Evolutionary conservation across 2,329 filamentous ascomycete species (phyloP).

Genomic region (Lachnellula cervina): DNA sequence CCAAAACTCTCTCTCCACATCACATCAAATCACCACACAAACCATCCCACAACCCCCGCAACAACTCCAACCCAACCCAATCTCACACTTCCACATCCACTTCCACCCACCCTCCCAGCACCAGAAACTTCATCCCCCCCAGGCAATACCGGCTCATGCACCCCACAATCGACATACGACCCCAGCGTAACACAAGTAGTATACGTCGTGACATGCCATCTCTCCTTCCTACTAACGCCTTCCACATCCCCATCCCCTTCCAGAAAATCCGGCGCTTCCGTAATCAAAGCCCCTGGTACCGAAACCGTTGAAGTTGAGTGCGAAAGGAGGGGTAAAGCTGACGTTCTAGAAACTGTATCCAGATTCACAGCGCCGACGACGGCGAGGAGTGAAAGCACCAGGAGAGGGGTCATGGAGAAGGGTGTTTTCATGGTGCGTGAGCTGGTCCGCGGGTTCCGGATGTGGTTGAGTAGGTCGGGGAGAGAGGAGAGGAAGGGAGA

Average conservation of each 20-base stretch:
- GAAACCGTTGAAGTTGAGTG: neutral
- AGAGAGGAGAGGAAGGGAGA: neutral
- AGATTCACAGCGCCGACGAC: neutral
- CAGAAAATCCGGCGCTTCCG: conserved; percentile 5
- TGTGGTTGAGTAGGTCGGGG: neutral
- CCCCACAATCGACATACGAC: conserved; percentile 23
- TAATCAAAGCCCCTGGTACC: conserved; percentile 6
- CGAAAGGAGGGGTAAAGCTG: neutral
- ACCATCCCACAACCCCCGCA: conserved; percentile 3
- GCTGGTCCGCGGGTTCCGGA: neutral
- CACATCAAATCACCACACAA: neutral
- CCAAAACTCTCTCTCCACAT: neutral
- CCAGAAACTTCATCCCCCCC: conserved; percentile 27
- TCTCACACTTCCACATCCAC: no score
- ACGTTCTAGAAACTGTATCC: neutral
- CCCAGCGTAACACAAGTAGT: conserved; percentile 24
- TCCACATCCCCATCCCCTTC: conserved; percentile 2
- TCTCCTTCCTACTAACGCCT: conserved; percentile 12
- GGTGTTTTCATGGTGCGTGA: neutral
- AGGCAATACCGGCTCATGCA: conserved; percentile 26
- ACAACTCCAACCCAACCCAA: neutral
- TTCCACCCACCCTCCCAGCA: conserved; percentile 4
- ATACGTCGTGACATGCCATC: conserved; percentile 30
- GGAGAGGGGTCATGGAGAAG: neutral
- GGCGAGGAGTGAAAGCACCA: neutral